Evolutionary conservation across 2,329 filamentous ascomycete species (phyloP), one percentile per base, ranked within the genome.

Genomic region (Didymella exigua): DNA sequence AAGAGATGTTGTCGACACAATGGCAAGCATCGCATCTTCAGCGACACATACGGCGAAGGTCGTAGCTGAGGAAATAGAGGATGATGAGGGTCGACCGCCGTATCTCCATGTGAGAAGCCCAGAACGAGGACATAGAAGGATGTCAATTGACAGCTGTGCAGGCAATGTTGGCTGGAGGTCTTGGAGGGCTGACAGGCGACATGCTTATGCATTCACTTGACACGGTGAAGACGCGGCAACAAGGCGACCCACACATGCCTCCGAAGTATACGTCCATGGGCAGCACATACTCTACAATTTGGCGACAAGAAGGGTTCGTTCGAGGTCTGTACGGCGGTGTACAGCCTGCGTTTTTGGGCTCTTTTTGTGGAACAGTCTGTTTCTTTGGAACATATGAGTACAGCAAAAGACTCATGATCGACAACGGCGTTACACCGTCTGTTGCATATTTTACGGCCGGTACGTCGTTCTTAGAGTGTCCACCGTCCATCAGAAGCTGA

Each of bases 131-230:
- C 18, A 42, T 38, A 11, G 29, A 58, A 50, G 49, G 58, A 54
- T 50, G 31, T 43, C 52, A 53, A 58, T 69, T 72, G 68, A 72
- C 63, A 31, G 54, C 18, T 18, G 46, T 56, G 57, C 62, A 96
- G 91, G 88, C 90, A 74, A 99, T 98, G 93, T 82, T 99, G 70
- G 95, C 95, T 29, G 95, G 95, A 70, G 95, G 93, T 56, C 81
- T 96, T 48, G 95, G 96, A 70, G 95, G 95, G 48, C 93, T 90
- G 14, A 96, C 89, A 51, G 95, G 96, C 55, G 95, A 99, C 76
- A 89, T 99, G 84, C 81, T 99, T 63, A 99, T 99, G 95, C 95
- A 99, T 79, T 98, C 93, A 40, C 84, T 99, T 70, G 95, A 99
- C 76, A 99, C 95, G 0, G 95, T 99, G 68, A 99, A 99, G 79